Conservation (phyloP, 805 yeast species). For the Yarrowia osloensis region DNA sequence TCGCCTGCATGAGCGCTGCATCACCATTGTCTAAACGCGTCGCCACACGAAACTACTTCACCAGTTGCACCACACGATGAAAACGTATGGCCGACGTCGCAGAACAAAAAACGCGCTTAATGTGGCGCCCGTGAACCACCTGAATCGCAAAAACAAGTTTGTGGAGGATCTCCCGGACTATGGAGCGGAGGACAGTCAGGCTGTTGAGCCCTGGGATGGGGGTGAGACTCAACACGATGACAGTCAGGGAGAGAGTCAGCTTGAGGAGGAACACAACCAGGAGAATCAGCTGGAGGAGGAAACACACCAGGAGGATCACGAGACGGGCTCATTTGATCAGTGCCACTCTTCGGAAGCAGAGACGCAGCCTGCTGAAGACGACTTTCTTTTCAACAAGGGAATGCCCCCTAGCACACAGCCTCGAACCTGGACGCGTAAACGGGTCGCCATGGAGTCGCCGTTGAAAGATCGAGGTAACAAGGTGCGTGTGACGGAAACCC, state of each 20-base stretch:
- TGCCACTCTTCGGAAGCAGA: background rate
- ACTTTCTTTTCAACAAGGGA: background rate
- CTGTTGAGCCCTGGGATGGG: background rate
- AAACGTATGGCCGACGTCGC: constrained; percentile 8
- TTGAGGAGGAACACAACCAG: background rate
- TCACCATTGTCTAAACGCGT: constrained; percentile 2
- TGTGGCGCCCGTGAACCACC: constrained; percentile 8
- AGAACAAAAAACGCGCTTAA: background rate
- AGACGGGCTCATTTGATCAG: too few relatives aligned
- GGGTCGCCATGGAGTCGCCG: background rate
- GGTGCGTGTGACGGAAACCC: background rate
- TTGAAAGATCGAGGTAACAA: background rate
- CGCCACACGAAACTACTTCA: background rate
- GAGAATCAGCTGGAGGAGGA: too few relatives aligned
- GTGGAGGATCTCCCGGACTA: background rate
- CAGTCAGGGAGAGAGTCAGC: background rate
- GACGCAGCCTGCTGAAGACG: background rate
- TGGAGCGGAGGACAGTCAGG: constrained; percentile 6
- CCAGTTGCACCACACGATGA: background rate
- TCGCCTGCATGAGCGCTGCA: background rate
- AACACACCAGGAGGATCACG: background rate
- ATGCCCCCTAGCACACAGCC: constrained; percentile 18
- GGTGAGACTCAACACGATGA: background rate
- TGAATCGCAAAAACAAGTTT: background rate
- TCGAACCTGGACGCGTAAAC: background rate